phyloP scores from a whole-genome alignment of 2,329 filamentous ascomycete species.

The Penicillium sp. region DNA sequence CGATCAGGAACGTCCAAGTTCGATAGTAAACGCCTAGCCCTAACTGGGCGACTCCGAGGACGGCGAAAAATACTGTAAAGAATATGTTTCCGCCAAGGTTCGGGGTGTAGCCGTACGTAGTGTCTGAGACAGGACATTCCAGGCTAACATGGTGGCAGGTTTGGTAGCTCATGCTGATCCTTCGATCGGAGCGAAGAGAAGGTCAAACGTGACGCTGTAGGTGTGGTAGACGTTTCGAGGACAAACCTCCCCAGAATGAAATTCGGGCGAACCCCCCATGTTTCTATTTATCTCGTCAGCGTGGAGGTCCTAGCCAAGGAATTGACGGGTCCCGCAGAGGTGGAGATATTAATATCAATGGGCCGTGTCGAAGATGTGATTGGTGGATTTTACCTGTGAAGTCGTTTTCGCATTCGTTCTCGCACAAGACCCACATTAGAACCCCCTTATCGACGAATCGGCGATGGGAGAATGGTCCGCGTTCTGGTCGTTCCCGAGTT shows the following conservation, averaged over 20 bases:
- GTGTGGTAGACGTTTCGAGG: background rate
- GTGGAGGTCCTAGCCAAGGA: slow-evolving; percentile 1
- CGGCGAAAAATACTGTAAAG: slow-evolving; percentile 53
- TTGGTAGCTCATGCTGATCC: slow-evolving; percentile 19
- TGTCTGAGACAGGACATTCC: slow-evolving; percentile 47
- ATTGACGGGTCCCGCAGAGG: background rate
- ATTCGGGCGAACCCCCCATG: background rate
- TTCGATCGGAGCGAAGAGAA: background rate
- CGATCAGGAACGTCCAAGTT: slow-evolving; percentile 58
- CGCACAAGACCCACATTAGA: background rate
- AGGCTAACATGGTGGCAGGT: slow-evolving; percentile 38
- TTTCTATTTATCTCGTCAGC: background rate
- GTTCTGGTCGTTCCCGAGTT: background rate
- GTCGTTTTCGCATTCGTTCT: slow-evolving; percentile 15
- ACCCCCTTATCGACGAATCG: slow-evolving; percentile 5
- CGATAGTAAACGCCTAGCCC: slow-evolving; percentile 51
- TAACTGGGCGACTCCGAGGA: slow-evolving; percentile 51
- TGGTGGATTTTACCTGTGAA: background rate
- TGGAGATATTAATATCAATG: slow-evolving; percentile 5
- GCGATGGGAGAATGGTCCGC: background rate
- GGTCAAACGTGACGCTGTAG: background rate
- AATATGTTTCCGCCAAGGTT: slow-evolving; percentile 53
- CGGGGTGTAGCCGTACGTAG: slow-evolving; percentile 57
- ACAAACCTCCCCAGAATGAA: background rate
- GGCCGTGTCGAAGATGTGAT: background rate